phyloP scores from a whole-genome alignment of 2,329 filamentous ascomycete species.

The Rhynchosporium agropyri region DNA sequence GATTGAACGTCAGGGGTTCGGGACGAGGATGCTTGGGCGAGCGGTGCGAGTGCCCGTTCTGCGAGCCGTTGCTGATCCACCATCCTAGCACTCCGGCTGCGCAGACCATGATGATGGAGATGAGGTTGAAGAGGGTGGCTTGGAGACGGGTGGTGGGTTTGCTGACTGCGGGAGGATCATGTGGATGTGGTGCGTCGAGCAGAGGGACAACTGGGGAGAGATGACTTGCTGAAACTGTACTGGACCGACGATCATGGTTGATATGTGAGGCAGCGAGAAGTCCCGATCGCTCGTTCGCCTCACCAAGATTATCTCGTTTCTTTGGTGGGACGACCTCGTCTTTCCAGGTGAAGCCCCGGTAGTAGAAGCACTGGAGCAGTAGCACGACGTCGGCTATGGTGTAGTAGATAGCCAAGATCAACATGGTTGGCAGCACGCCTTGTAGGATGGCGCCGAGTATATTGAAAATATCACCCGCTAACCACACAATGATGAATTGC shows the following conservation, averaged over 20 bases:
- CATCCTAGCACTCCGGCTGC: slow-evolving; percentile 83
- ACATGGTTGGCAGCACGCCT: slow-evolving; percentile 92
- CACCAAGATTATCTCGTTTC: slow-evolving; percentile 43
- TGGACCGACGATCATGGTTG: slow-evolving; percentile 52
- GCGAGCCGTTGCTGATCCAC: slow-evolving; percentile 64
- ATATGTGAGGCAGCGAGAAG: slow-evolving; percentile 50
- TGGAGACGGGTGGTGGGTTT: slow-evolving; percentile 56
- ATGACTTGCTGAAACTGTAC: slow-evolving; percentile 64
- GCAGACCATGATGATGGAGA: slow-evolving; percentile 79
- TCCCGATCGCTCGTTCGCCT: slow-evolving; percentile 56
- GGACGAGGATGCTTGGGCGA: slow-evolving; percentile 43
- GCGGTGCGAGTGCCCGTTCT: slow-evolving; percentile 38
- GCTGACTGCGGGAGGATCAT: slow-evolving; percentile 46
- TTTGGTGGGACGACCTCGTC: slow-evolving; percentile 55
- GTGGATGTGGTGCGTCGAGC: slow-evolving; percentile 52
- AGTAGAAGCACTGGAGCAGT: slow-evolving; percentile 90
- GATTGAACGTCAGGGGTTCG: slow-evolving; percentile 65
- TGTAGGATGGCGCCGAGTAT: slow-evolving; percentile 91
- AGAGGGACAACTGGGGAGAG: slow-evolving; percentile 84
- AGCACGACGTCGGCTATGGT: slow-evolving; percentile 90
- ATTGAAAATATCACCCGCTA: slow-evolving; percentile 94
- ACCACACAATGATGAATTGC: slow-evolving; percentile 91
- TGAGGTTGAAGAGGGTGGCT: slow-evolving; percentile 70
- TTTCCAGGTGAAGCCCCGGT: slow-evolving; percentile 76
- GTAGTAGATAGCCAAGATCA: slow-evolving; percentile 92